Conservation (phyloP, 352 stramenopile genomes). For the Lagenidium giganteum region DNA sequence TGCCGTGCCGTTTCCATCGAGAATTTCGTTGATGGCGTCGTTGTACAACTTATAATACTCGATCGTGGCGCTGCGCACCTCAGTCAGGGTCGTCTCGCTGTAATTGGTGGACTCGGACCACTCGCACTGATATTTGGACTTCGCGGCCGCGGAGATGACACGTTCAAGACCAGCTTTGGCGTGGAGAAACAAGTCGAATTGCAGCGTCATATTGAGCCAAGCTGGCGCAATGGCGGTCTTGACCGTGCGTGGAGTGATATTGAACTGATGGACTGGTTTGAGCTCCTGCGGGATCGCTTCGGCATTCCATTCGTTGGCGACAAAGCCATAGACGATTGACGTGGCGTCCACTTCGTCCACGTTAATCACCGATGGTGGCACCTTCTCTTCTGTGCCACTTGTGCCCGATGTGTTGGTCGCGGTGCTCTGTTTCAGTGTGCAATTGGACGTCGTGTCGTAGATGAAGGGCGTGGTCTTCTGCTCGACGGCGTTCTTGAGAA, state of each 20-base stretch:
- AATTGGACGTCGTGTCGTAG: constrained; percentile 25
- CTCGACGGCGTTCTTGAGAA: constrained; percentile 38
- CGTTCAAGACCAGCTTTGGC: constrained; percentile 33
- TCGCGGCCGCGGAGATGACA: constrained; percentile 22
- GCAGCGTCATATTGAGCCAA: no score
- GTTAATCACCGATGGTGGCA: constrained; percentile 30
- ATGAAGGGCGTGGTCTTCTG: constrained; percentile 24
- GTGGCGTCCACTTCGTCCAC: constrained; percentile 35
- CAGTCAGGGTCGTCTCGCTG: no score
- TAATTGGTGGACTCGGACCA: no score
- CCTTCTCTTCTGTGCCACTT: no score
- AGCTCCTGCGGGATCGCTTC: constrained; percentile 18
- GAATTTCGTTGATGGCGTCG: no score
- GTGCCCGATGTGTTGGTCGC: constrained; percentile 16
- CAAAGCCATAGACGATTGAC: constrained; percentile 42
- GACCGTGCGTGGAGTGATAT: no score
- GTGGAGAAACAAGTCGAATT: constrained; percentile 35
- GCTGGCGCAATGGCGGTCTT: no score
- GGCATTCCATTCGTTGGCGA: constrained; percentile 37
- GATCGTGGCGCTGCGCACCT: no score
- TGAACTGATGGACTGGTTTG: no score
- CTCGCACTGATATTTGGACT: constrained; percentile 29
- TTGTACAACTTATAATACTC: no score
- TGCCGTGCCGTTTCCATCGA: no score
- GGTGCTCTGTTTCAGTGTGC: no score